Evolutionary conservation across 2,329 filamentous ascomycete genomes (phyloP).

Genomic region (Leptographium flavum): DNA sequence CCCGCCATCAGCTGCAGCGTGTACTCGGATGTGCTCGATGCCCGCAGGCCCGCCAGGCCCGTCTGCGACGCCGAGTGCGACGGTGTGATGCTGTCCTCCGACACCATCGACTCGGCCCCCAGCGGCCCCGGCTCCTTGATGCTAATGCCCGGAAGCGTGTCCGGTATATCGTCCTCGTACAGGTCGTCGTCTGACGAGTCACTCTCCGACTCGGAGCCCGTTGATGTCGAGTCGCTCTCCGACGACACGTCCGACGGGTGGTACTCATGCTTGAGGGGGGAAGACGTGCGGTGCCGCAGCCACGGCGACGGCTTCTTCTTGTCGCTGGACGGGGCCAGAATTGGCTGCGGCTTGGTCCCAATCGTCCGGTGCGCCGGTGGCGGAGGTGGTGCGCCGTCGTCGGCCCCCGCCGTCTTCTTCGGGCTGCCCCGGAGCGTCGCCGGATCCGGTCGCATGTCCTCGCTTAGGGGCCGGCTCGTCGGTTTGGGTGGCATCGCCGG

Average conservation of each 20-base stretch:
- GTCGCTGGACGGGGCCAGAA: conserved; percentile 33
- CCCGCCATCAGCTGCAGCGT: conserved; percentile 34
- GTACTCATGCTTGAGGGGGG: conserved; percentile 93
- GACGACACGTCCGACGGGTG: conserved; percentile 63
- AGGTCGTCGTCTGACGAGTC: conserved; percentile 41
- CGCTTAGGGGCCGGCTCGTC: conserved; percentile 18
- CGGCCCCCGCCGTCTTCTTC: not conserved
- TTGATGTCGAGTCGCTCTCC: conserved; percentile 44
- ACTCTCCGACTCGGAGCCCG: conserved; percentile 34
- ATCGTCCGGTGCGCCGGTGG: conserved; percentile 38
- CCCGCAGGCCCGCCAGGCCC: conserved; percentile 39
- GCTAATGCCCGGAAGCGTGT: conserved; percentile 44
- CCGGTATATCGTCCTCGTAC: conserved; percentile 45
- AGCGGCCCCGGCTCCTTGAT: conserved; percentile 27
- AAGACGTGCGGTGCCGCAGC: conserved; percentile 64
- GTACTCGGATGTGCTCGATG: conserved; percentile 27
- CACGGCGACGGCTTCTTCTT: conserved; percentile 25
- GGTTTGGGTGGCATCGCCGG: conserved; percentile 9
- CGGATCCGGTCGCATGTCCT: conserved; percentile 24
- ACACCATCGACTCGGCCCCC: conserved; percentile 25
- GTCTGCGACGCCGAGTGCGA: conserved; percentile 74
- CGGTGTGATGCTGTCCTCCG: conserved; percentile 52
- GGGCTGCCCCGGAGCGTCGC: conserved; percentile 18
- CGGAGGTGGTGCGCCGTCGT: conserved; percentile 24
- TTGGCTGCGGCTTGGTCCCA: conserved; percentile 22